Percentiles rank a stretch among this genome's conserved stretches.
phyloP scores from a whole-genome alignment of 208 protist genomes.

The Leishmania lainsoni region DNA sequence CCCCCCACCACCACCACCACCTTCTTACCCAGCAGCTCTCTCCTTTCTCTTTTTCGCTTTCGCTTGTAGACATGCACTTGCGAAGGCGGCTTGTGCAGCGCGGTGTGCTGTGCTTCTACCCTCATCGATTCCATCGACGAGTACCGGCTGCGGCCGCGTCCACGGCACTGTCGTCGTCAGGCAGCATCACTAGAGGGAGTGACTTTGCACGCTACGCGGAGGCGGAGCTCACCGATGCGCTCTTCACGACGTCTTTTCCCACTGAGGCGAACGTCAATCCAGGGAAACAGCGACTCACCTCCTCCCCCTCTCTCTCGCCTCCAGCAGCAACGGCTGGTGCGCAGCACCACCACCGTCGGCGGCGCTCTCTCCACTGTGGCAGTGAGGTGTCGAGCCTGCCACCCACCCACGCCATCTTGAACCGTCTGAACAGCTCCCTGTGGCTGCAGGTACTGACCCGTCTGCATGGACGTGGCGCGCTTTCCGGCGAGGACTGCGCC shows the following conservation, averaged over 20 bases:
- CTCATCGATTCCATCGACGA: neutral
- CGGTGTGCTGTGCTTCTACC: neutral
- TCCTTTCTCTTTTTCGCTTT: neutral
- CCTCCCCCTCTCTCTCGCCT: neutral
- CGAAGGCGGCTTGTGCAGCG: neutral
- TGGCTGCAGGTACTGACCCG: constrained; percentile 46
- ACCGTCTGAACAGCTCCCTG: constrained; percentile 40
- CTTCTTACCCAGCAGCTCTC: neutral
- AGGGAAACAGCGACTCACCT: neutral
- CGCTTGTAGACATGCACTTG: constrained; percentile 1
- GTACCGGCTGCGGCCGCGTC: neutral
- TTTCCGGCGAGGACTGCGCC: constrained; percentile 38
- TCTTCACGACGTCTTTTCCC: constrained; percentile 2
- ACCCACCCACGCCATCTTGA: constrained; percentile 26
- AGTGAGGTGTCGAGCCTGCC: constrained; percentile 14
- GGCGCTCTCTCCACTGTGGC: constrained; percentile 22
- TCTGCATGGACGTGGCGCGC: constrained; percentile 46
- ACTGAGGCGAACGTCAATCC: neutral
- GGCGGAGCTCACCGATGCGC: constrained; percentile 23
- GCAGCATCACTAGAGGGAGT: neutral
- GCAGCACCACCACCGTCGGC: neutral
- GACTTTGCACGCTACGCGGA: constrained; percentile 20
- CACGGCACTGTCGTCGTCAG: constrained; percentile 5
- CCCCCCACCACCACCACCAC: no score
- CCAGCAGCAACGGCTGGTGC: neutral